A percentile compares a stretch with the other conserved stretches of the same genome.
Evolutionary conservation across 2,329 filamentous ascomycete genomes (phyloP).

Genomic region (Raffaelea arxii): DNA sequence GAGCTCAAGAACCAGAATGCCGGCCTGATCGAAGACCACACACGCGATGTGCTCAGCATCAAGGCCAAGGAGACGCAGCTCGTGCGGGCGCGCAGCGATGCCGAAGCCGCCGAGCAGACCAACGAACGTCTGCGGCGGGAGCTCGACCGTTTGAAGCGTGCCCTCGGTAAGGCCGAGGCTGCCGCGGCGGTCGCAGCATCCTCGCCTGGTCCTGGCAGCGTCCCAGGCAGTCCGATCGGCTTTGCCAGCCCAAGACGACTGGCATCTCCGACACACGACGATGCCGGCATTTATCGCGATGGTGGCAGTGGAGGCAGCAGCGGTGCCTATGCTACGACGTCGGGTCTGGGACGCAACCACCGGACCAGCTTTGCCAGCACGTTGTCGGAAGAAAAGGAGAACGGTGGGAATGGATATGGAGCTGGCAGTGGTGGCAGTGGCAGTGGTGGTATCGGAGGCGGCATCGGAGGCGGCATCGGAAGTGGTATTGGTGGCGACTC

Average conservation of each 20-base stretch:
- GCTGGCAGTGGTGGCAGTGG: background rate
- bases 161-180: constrained; percentile 55
- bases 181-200: constrained; percentile 13
- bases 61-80: constrained; percentile 98
- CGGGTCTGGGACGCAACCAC: constrained; percentile 26
- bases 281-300: constrained; percentile 51
- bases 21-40: constrained; percentile 93
- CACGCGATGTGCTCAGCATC: constrained; percentile 86
- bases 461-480: constrained; percentile 7
- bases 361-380: constrained; percentile 55
- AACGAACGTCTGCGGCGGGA: constrained; percentile 79
- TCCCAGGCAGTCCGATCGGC: constrained; percentile 13
- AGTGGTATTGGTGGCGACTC: too few relatives aligned
- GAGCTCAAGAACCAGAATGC: constrained; percentile 97
- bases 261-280: constrained; percentile 46
- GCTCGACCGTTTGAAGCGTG: constrained; percentile 86
- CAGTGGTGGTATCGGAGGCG: background rate
- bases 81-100: constrained; percentile 81
- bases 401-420: constrained; percentile 35
- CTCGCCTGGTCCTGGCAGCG: background rate
- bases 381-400: constrained; percentile 70
- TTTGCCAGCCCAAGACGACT: constrained; percentile 24
- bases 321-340: background rate
- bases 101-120: constrained; percentile 76
- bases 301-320: constrained; percentile 20